A percentile compares a stretch with the other conserved stretches of the same genome.
Evolutionary conservation across 1,284 basidiomycete genomes (phyloP).

Genomic region (Agaricales sp.): DNA sequence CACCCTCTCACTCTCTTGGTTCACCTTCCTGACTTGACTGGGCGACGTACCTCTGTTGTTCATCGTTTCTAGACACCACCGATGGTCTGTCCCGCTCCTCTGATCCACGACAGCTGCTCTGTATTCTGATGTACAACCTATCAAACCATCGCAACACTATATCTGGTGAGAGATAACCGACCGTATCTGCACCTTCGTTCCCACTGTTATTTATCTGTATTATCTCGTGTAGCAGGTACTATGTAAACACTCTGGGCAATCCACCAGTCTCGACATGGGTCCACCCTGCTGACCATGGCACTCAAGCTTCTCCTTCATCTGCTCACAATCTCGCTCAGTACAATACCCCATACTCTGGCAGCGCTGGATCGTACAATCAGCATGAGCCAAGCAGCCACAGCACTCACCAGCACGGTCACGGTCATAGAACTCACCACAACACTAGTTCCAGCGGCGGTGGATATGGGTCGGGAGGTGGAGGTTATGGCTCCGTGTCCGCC

Average conservation of each 20-base stretch:
- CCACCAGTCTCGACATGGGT: conserved; percentile 59
- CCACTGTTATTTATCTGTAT: conserved; percentile 2
- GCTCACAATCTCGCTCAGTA: conserved; percentile 30
- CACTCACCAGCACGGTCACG: no score
- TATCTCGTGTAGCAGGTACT: conserved; percentile 41
- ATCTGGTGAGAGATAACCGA: conserved; percentile 4
- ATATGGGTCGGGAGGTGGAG: no score
- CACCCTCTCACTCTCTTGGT: conserved; percentile 12
- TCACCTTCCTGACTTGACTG: conserved; percentile 13
- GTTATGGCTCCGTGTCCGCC: no score
- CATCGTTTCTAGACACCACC: conserved; percentile 15
- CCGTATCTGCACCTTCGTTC: not conserved
- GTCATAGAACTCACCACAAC: no score
- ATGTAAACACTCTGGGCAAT: conserved; percentile 36
- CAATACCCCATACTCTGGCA: not conserved
- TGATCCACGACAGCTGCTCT: not conserved
- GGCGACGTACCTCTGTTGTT: no score
- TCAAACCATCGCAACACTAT: conserved; percentile 2
- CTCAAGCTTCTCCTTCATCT: conserved; percentile 25
- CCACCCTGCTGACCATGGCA: conserved; percentile 45
- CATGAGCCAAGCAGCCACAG: no score
- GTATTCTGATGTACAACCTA: not conserved
- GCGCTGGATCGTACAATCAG: no score
- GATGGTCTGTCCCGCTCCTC: conserved; percentile 5
- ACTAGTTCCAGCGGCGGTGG: no score